Conservation (phyloP, 1,284 basidiomycete genomes). For the Dichomitus squalens region DNA sequence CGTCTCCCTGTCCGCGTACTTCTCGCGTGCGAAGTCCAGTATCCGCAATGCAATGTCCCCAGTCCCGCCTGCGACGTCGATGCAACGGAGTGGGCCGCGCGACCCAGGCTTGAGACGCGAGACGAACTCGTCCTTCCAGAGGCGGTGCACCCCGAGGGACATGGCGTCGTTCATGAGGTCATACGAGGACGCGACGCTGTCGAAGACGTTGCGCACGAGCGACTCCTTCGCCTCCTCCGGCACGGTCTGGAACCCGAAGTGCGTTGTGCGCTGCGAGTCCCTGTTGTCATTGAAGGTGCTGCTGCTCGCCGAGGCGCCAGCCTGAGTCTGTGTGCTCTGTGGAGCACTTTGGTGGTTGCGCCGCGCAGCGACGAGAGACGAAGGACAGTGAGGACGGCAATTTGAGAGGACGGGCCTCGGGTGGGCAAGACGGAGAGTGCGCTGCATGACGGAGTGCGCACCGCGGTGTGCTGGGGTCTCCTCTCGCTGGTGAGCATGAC, state of each 20-base stretch:
- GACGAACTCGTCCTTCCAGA: slow-evolving; percentile 98
- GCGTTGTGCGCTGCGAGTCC: slow-evolving; percentile 45
- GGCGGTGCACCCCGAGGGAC: slow-evolving; percentile 92
- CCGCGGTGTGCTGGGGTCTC: slow-evolving; percentile 20
- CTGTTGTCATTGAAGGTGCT: not conserved
- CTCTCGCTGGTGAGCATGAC: slow-evolving; percentile 1
- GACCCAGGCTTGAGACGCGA: slow-evolving; percentile 78
- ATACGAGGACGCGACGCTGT: slow-evolving; percentile 94
- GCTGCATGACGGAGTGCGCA: slow-evolving; percentile 20
- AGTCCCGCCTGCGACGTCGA: slow-evolving; percentile 98
- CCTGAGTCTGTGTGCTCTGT: not conserved
- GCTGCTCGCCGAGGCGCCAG: not conserved
- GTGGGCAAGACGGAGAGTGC: slow-evolving; percentile 19
- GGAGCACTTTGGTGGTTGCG: slow-evolving; percentile 19
- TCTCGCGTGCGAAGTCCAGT: slow-evolving; percentile 89
- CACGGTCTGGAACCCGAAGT: slow-evolving; percentile 92
- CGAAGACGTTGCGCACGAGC: slow-evolving; percentile 91
- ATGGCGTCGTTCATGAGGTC: slow-evolving; percentile 99
- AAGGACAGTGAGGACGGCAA: not conserved
- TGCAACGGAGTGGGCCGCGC: slow-evolving; percentile 73
- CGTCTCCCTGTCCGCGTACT: slow-evolving; percentile 87
- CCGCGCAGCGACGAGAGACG: slow-evolving; percentile 7
- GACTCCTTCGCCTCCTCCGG: slow-evolving; percentile 78
- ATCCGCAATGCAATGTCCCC: slow-evolving; percentile 97
- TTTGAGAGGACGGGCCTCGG: slow-evolving; percentile 18